Conservation (phyloP, 2,329 filamentous ascomycete species). For the Arthrobotrys entomopaga region DNA sequence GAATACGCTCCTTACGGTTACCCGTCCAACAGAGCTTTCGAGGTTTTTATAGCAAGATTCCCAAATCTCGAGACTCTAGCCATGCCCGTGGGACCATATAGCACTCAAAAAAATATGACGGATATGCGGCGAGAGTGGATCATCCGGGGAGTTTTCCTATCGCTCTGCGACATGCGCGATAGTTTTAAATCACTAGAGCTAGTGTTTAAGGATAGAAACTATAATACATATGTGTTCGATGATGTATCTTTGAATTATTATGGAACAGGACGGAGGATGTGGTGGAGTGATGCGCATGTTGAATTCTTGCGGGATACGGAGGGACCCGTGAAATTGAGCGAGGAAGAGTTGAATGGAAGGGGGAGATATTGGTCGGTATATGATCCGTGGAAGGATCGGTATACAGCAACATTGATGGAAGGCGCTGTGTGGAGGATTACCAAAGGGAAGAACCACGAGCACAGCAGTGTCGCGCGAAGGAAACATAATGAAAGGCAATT, state of each 20-base stretch:
- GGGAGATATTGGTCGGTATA: constrained; percentile 22
- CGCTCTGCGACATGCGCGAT: not conserved
- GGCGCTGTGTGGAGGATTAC: constrained; percentile 18
- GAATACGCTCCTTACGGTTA: not conserved
- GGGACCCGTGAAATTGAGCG: not conserved
- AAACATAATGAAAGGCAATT: not conserved
- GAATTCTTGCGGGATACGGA: not conserved
- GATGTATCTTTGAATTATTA: not conserved
- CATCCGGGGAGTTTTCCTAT: not conserved
- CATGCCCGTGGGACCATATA: constrained; percentile 5
- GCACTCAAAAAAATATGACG: not conserved
- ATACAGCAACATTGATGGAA: not conserved
- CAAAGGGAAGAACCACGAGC: not conserved
- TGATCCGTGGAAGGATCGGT: not conserved
- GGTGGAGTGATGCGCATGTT: not conserved
- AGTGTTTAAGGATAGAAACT: constrained; percentile 1
- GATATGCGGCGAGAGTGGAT: not conserved
- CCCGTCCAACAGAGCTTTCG: not conserved
- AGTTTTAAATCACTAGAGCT: not conserved
- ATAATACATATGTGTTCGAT: not conserved
- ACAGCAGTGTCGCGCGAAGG: not conserved
- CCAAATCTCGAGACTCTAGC: constrained; percentile 7
- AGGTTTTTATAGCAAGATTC: not conserved
- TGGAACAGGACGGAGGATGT: constrained; percentile 1
- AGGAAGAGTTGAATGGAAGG: constrained; percentile 4